Conservation (phyloP, 1,284 basidiomycete genomes). For the Schizophyllum commune region DNA sequence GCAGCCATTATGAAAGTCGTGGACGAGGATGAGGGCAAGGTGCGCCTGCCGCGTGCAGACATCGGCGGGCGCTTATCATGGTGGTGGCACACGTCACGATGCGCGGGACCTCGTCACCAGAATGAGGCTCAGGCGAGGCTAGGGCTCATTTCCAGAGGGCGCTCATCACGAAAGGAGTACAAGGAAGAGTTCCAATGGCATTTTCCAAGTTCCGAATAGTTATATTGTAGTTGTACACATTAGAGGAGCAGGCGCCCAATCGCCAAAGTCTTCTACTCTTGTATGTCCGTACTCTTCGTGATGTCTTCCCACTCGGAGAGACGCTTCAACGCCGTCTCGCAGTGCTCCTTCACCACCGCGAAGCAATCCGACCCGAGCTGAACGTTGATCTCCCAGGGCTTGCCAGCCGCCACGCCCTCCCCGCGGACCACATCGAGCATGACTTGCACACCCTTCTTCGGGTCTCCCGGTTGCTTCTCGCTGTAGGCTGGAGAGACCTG, state of each 20-base stretch:
- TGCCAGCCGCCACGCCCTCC: conserved; percentile 24
- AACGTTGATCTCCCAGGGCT: conserved; percentile 19
- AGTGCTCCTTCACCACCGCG: conserved; percentile 11
- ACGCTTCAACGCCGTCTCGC: conserved; percentile 11
- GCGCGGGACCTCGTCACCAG: no score
- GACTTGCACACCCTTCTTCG: conserved; percentile 22
- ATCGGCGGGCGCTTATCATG: background rate
- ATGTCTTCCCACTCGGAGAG: conserved; percentile 25
- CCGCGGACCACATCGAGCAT: conserved; percentile 26
- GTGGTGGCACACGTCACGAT: no score
- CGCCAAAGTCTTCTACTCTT: background rate
- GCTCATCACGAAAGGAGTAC: no score
- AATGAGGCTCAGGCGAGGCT: no score
- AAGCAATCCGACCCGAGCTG: conserved; percentile 23
- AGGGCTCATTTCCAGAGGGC: no score
- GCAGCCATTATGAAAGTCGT: conserved; percentile 14
- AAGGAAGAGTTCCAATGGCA: no score
- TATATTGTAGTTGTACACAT: no score
- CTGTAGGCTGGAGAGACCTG: conserved; percentile 16
- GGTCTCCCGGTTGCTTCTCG: conserved; percentile 28
- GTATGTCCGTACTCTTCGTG: conserved; percentile 21
- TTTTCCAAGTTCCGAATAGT: no score
- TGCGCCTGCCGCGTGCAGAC: background rate
- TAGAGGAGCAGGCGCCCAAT: no score
- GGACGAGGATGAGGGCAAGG: background rate